Base-by-base conservation (phyloP, 139 green algal genomes). In the Tetradesmus obliquus region DNA sequence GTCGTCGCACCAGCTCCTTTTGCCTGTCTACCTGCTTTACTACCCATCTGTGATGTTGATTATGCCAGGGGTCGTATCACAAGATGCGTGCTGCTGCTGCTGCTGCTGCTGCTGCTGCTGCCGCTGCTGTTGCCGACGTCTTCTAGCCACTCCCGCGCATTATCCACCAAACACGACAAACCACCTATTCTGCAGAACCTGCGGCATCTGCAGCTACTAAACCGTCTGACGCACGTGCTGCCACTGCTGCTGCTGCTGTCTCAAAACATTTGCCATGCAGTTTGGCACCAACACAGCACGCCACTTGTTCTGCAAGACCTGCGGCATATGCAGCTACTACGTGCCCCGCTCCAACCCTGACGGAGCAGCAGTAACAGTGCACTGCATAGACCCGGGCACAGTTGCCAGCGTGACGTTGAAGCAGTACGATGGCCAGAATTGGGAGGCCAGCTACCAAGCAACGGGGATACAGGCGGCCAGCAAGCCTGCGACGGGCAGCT, bases 261-360 rank as follows among this genome's bases (percentile, higher is more conserved):
- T 89, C 1, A 57, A 13, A n/a, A 53, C 19, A 79, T 74, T 72
- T 74, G 22, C 8, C 32, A 2, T 88, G 91, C 91, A 93, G 80
- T 96, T 96, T 88, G 88, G 86, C 79, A 96, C 92, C 0, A 71
- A 90, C 20, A 91, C 88, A 13, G 94, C 94, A 0, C 80, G 79
- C 80, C 95, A 96, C 89, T 32, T 93, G 4, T 96, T 95, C 62
- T 95, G 95, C 86, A 93, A 92, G 71, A 82, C 57, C 5, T 92
- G 90, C 66, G 83, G 90, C 3, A 72, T 89, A n/a, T 86, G 83
- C 90, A 87, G 66, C 71, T 86, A 87, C 83, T 90, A 90, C 57
- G 66, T 89, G 3, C 82, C 89, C n/a, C 89, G 82, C 8, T 79
- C 53, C 12, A 89, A 92, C 60, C 88, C 88, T 6, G 88, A 92